These are phyloP conservation scores for Tricholoma terreum DNA, from an alignment of 768 basidiomycete genomes.

Conservation along the genomic window DNA sequence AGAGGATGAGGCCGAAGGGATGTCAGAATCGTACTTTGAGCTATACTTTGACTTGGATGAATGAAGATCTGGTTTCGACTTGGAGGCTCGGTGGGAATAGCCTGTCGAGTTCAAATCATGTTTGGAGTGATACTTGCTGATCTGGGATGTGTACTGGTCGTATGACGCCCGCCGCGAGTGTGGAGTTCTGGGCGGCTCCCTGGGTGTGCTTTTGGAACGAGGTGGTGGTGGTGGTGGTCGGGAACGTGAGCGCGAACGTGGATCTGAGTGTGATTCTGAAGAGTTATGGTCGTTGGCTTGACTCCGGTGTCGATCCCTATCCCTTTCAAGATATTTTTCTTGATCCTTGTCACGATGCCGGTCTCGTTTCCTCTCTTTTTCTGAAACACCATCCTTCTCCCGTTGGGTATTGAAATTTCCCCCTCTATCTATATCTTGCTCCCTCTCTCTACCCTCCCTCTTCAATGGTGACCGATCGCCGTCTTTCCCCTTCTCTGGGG, in stretches of 20 bases:
- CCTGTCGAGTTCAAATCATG: neutral
- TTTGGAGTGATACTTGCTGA: conserved; percentile 5
- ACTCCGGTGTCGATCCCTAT: conserved; percentile 1
- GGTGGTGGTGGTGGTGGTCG: neutral
- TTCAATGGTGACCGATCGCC: neutral
- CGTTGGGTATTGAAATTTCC: neutral
- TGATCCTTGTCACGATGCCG: conserved; percentile 2
- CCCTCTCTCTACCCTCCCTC: conserved; percentile 1
- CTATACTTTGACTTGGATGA: neutral
- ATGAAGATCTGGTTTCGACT: neutral
- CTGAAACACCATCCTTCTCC: neutral
- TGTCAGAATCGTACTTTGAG: neutral
- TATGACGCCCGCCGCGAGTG: conserved; percentile 9
- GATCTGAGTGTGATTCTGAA: conserved; percentile 4
- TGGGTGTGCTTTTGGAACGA: conserved; percentile 2
- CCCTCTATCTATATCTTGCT: neutral
- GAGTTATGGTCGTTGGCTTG: conserved; percentile 4
- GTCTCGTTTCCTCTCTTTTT: neutral
- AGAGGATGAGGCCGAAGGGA: neutral
- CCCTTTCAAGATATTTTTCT: conserved; percentile 1
- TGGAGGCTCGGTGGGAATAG: neutral
- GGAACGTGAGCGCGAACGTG: neutral
- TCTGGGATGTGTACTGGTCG: conserved; percentile 5
- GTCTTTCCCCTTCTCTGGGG: neutral
- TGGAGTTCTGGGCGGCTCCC: neutral